Base-by-base conservation (phyloP, 192 early-diverging fungal genomes). In the Linnemannia exigua region DNA sequence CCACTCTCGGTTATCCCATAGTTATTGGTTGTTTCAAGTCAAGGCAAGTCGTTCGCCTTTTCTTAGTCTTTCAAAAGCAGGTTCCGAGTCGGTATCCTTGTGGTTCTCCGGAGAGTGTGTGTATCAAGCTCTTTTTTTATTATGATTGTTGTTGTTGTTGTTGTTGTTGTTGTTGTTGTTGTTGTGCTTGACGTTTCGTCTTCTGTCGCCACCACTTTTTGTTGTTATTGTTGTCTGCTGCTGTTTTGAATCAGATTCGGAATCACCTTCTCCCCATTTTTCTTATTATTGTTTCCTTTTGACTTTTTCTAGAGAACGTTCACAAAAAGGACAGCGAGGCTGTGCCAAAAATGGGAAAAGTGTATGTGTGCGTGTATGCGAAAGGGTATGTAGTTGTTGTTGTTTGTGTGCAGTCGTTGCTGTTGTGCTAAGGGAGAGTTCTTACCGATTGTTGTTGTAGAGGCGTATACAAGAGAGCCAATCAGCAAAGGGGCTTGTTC, bases 121-220 rank as follows among this genome's bases (percentile, higher is more conserved):
- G 47, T 35, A 25, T 74, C 17, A 48, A 51, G 70, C 70, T 71
- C 46, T 20, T 17, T n/a, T 47, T 71, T 71, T n/a, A n/a, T n/a
- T n/a, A n/a, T n/a, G n/a, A 41, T 31, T 71, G 41, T 31, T 71
- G 58, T 63, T 63, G 25, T 63, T 63, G 25, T 61, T 61, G 8
- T 52, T 61, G 9, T 28, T 31, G 9, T 44, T 44, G 9, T 44
- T n/a, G n/a, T 44, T 44, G 41, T 44, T 44, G 9, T 44, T 44
- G 41, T 44, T 44, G 3, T 25, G 58, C n/a, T n/a, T n/a, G n/a
- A n/a, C n/a, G n/a, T n/a, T n/a, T n/a, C n/a, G 28, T 28, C 25
- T 63, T 15, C 58, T 22, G 58, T 63, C 15, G 58, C 58, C 58
- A 63, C 58, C 58, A 63, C 58, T 63, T 63, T 63, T 61, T 61